Base-by-base conservation (phyloP, 768 basidiomycete genomes). In the Tylopilus plumbeoviolaceoides region DNA sequence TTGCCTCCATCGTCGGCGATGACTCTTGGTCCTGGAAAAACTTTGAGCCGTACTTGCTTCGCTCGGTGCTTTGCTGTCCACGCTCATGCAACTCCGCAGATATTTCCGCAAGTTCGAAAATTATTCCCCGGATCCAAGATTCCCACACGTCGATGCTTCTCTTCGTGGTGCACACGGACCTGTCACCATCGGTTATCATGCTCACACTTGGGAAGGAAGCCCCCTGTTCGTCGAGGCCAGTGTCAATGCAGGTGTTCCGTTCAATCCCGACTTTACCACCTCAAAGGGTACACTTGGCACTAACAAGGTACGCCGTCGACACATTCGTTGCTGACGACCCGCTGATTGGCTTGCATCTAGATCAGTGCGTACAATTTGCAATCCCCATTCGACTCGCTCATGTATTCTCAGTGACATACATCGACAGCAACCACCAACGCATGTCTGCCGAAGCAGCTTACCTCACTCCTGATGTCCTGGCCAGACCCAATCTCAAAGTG, bases 81-180 rank as follows among this genome's bases (percentile, higher is more conserved):
- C 17, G 33, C 47, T 55, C 27, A 53, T 33, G n/a, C 17, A 40
- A 35, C 10, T 11, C 15, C 31, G 5, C 46, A 87, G 85, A n/a
- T 89, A 86, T 59, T 83, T 89, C 60, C 73, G 64, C 33, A 89
- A 85, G 64, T 86, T 88, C 41, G 86, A 89, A 64, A 74, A 70
- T 17, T 87, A 75, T 58, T 70, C 70, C 39, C 78, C 80, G 4
- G 73, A 82, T 54, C 67, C 76, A 1, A 62, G 72, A 8, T 80
- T 78, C 58, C 79, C 80, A 1, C 66, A 66, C 7, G 81, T 87
- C 7, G 74, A 83, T 47, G 49, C 63, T 1, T 64, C 68, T 5
- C 61, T 71, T 6, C 80, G 74, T 21, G 85, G 86, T 3, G 67
- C 65, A 0, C 48, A 67, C 2, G 87, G 87, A 0, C 85, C 85